phyloP scores from a whole-genome alignment of 129 eudicot species.

The Smallanthus sonchifolius region DNA sequence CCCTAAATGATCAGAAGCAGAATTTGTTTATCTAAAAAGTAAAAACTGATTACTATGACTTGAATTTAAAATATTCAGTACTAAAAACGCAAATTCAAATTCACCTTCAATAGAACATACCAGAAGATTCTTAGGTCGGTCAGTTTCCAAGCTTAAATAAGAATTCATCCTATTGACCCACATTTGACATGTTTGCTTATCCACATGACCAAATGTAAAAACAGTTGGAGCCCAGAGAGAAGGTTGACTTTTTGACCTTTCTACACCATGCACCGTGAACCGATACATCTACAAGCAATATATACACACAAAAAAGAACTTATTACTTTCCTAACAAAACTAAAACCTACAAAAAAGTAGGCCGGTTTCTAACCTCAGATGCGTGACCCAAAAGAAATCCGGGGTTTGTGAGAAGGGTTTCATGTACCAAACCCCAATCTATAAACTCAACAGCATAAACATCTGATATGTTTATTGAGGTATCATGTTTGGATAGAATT shows the following conservation, averaged over 20 bases:
- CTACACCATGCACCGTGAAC: conserved; percentile 64
- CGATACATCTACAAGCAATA: conserved; percentile 65
- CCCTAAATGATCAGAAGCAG: not conserved
- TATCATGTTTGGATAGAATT: conserved; percentile 38
- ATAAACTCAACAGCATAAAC: conserved; percentile 69
- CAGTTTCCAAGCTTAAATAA: conserved; percentile 43
- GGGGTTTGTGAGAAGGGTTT: conserved; percentile 44
- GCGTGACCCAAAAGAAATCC: conserved; percentile 50
- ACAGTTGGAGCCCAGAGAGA: conserved; percentile 60
- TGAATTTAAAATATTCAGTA: not conserved
- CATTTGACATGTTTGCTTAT: conserved; percentile 50
- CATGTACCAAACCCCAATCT: conserved; percentile 64
- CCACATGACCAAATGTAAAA: conserved; percentile 77
- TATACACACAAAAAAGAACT: not conserved
- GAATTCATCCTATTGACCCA: conserved; percentile 60
- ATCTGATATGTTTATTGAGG: conserved; percentile 54
- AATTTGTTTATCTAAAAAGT: not conserved
- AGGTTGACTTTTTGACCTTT: conserved; percentile 53
- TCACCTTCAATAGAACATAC: conserved; percentile 34
- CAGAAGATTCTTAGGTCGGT: conserved; percentile 86
- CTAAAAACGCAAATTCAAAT: not conserved
- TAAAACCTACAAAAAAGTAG: not conserved
- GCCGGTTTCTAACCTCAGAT: conserved; percentile 50
- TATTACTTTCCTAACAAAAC: conserved; percentile 3
- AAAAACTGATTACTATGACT: not conserved